A percentile compares a stretch with the other conserved stretches of the same genome.
These are phyloP conservation scores for Claviceps quebecensis DNA, from an alignment of 2,329 filamentous ascomycete species.

Conservation along the genomic window DNA sequence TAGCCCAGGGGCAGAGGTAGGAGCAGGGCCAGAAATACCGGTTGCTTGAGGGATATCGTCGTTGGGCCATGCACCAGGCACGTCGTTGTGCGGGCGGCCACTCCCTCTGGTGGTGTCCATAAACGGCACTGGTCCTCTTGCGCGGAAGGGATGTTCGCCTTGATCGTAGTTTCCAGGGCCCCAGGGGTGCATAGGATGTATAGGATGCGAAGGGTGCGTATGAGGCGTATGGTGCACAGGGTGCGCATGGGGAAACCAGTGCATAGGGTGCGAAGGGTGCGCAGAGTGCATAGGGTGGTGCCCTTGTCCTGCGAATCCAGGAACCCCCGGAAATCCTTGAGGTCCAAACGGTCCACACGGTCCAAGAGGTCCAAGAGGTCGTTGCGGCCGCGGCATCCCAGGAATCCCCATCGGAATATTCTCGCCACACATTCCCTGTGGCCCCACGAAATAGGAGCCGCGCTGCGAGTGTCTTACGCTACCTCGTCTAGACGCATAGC, in stretches of 20 bases:
- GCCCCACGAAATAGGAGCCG: background rate
- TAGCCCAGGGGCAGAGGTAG: constrained; percentile 2
- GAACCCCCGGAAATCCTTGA: background rate
- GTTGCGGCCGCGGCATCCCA: no score
- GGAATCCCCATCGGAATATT: no score
- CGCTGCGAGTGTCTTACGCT: background rate
- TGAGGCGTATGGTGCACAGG: no score
- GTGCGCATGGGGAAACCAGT: no score
- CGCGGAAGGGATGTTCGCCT: constrained; percentile 1
- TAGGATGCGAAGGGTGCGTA: no score
- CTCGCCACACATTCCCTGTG: no score
- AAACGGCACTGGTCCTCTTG: constrained; percentile 2
- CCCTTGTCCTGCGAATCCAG: no score
- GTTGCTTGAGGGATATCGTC: constrained; percentile 7
- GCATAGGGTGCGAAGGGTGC: no score
- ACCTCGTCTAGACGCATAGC: background rate
- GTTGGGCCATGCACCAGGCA: constrained; percentile 22
- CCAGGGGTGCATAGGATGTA: background rate
- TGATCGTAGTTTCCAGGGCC: background rate
- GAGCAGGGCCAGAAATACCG: no score
- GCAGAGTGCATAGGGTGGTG: no score
- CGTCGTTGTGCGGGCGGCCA: background rate
- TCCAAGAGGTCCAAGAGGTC: background rate
- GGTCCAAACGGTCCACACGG: background rate
- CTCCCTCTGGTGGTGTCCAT: background rate